phyloP scores from a whole-genome alignment of 352 stramenopile species.

The Globisporangium megalacanthum region DNA sequence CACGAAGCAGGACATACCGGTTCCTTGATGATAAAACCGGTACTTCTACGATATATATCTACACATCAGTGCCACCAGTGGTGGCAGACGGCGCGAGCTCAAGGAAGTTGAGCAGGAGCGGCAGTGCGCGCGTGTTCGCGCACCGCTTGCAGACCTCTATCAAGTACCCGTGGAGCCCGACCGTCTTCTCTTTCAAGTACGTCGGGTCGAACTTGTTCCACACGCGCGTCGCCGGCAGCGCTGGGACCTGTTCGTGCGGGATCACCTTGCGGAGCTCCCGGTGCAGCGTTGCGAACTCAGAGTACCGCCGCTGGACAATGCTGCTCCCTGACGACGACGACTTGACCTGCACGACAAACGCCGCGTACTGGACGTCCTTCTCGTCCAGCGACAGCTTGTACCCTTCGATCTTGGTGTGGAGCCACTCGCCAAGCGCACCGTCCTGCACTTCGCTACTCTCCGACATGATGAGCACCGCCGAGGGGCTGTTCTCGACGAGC shows the following conservation, averaged over 20 bases:
- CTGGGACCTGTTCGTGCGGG: constrained; percentile 68
- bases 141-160: constrained; percentile 69
- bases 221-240: constrained; percentile 63
- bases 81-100: constrained; percentile 25
- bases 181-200: constrained; percentile 78
- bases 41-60: not conserved
- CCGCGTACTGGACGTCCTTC: constrained; percentile 65
- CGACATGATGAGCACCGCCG: constrained; percentile 66
- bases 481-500: constrained; percentile 74
- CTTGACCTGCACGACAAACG: constrained; percentile 77
- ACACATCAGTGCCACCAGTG: constrained; percentile 7
- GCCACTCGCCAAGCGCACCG: constrained; percentile 39
- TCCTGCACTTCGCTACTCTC: constrained; percentile 19
- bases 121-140: constrained; percentile 59
- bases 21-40: not conserved
- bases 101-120: constrained; percentile 61
- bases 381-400: constrained; percentile 65
- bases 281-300: constrained; percentile 72
- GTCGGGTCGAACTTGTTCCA: constrained; percentile 82
- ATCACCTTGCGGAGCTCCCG: constrained; percentile 72
- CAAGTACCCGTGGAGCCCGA: constrained; percentile 65
- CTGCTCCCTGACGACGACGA: constrained; percentile 52
- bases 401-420: constrained; percentile 79
- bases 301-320: constrained; percentile 78
- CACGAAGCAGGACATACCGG: not conserved